Percentiles rank a stretch among this genome's conserved stretches.
phyloP scores from a whole-genome alignment of 306 rosid genomes.

The Canavalia ensiformis region DNA sequence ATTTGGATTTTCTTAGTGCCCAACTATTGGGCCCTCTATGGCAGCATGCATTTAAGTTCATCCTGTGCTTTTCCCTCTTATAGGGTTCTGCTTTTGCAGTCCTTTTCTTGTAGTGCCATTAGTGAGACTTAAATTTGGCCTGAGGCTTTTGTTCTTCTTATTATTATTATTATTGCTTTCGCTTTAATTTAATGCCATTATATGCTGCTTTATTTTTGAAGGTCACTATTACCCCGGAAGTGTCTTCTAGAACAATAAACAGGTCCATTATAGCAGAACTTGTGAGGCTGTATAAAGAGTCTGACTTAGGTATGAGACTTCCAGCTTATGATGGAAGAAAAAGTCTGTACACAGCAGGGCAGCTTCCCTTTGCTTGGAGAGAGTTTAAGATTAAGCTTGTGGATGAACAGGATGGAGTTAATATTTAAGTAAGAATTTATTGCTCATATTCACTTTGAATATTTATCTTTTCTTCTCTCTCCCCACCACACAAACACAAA shows the following conservation, averaged over 20 bases:
- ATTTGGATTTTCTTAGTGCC: constrained; percentile 41
- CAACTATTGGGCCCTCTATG: constrained; percentile 58
- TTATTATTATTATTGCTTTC: constrained; percentile 46
- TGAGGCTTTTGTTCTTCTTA: constrained; percentile 57
- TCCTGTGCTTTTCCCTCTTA: constrained; percentile 56
- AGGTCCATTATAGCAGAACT: constrained; percentile 89
- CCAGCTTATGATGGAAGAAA: constrained; percentile 97
- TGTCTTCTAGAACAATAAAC: constrained; percentile 78
- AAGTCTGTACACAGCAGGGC: constrained; percentile 95
- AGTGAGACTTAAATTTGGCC: constrained; percentile 51
- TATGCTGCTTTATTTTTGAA: constrained; percentile 51
- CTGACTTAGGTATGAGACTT: constrained; percentile 87
- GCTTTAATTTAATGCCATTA: constrained; percentile 54
- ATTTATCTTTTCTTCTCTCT: constrained; percentile 6
- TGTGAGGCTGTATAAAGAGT: constrained; percentile 79
- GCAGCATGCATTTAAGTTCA: constrained; percentile 56
- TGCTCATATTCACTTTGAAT: constrained; percentile 25
- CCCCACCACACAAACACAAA: constrained; percentile 3
- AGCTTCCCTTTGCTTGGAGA: constrained; percentile 85
- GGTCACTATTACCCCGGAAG: constrained; percentile 90
- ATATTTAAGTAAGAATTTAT: constrained; percentile 70
- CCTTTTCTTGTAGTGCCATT: constrained; percentile 65
- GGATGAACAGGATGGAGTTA: constrained; percentile 70
- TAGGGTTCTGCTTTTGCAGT: constrained; percentile 58
- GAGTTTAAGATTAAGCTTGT: constrained; percentile 80